Conservation (phyloP, 108 stramenopile species). For the Stephanodiscus minutulus region DNA sequence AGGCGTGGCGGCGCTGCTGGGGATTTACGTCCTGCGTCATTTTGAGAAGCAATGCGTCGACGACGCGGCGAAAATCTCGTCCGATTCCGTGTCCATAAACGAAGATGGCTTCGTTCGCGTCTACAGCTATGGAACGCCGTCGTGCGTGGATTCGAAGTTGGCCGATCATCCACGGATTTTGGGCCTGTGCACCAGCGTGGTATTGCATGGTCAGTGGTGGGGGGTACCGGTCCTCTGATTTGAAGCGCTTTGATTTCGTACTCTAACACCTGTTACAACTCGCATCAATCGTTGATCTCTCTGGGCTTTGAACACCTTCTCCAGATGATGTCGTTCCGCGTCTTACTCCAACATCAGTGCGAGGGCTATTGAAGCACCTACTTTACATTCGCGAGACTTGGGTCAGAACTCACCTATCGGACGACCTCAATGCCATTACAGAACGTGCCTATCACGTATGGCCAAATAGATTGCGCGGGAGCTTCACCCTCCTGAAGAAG, state of each 20-base stretch:
- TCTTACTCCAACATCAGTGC: constrained; percentile 87
- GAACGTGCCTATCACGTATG: constrained; percentile 77
- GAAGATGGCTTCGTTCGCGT: constrained; percentile 70
- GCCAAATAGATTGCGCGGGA: constrained; percentile 71
- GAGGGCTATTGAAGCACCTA: constrained; percentile 84
- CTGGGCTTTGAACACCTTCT: neutral
- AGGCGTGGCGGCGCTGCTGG: constrained; percentile 85
- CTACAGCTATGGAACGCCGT: constrained; percentile 89
- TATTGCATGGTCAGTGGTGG: constrained; percentile 59
- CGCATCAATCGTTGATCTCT: too few relatives aligned
- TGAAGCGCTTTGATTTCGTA: too few relatives aligned
- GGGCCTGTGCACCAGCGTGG: constrained; percentile 79
- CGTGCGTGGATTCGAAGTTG: constrained; percentile 86
- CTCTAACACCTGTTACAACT: too few relatives aligned
- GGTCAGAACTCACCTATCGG: constrained; percentile 80
- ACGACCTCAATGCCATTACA: constrained; percentile 73
- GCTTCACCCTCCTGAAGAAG: constrained; percentile 63
- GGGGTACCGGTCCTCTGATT: neutral
- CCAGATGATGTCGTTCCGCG: constrained; percentile 93
- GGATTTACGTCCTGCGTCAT: constrained; percentile 68
- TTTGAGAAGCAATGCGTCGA: constrained; percentile 38
- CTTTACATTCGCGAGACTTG: constrained; percentile 85
- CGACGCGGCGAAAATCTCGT: neutral
- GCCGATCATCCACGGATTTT: constrained; percentile 61
- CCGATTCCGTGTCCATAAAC: constrained; percentile 1